phyloP scores from a whole-genome alignment of 2,329 filamentous ascomycete genomes.

The Domatiomyces catenatus region DNA sequence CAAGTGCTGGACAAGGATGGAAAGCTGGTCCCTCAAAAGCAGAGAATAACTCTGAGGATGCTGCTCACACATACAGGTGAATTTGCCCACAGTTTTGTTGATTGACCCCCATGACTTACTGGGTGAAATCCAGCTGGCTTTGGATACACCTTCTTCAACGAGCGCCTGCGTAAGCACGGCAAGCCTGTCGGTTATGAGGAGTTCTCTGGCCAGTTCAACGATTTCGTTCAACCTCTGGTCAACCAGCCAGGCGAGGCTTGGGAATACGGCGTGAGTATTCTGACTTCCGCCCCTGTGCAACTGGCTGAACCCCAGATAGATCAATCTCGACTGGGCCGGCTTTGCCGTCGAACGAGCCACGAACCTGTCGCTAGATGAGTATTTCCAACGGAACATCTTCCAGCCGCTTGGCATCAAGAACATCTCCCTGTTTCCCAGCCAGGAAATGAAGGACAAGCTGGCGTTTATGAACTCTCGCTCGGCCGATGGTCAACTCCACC shows the following conservation, averaged over 20 bases:
- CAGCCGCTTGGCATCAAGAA: constrained; percentile 33
- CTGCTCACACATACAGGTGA: constrained; percentile 35
- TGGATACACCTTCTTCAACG: constrained; percentile 34
- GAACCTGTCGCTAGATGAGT: constrained; percentile 31
- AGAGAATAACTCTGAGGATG: constrained; percentile 36
- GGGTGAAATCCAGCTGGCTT: constrained; percentile 19
- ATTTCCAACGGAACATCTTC: constrained; percentile 35
- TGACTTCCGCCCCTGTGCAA: constrained; percentile 20
- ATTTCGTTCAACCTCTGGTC: constrained; percentile 38
- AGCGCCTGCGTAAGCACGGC: constrained; percentile 23
- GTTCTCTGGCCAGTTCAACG: constrained; percentile 39
- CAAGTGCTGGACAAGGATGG: constrained; percentile 27
- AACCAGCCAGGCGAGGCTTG: constrained; percentile 50
- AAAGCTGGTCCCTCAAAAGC: constrained; percentile 23
- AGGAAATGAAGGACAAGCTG: constrained; percentile 38
- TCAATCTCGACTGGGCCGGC: constrained; percentile 40
- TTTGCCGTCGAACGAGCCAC: constrained; percentile 32
- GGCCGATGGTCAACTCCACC: constrained; percentile 27
- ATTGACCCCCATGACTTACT: not conserved
- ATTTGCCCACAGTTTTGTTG: constrained; percentile 12
- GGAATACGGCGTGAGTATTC: constrained; percentile 41
- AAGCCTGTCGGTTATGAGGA: constrained; percentile 42
- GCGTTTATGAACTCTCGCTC: constrained; percentile 42
- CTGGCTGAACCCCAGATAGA: constrained; percentile 23
- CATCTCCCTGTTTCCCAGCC: constrained; percentile 41